Evolutionary conservation across 306 rosid genomes (phyloP), one percentile per base, ranked within the genome.

Genomic region (Cucumis melo): DNA sequence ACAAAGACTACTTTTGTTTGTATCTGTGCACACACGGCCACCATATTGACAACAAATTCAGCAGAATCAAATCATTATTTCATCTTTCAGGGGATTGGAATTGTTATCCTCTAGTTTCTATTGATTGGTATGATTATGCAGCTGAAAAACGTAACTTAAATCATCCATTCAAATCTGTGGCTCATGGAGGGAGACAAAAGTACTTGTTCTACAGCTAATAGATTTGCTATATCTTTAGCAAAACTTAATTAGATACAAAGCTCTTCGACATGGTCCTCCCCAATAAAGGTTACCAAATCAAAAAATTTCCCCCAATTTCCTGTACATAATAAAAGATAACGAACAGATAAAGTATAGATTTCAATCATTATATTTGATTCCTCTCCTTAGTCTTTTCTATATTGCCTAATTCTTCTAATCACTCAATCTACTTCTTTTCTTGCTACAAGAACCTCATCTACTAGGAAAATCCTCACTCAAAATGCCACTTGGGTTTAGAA

Each of bases 21-120:
- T 86, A 83, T 66, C 73, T 41, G 12, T 84, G 84, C 84, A 78
- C 87, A 77, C 48, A 86, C 78, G 82, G 83, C 84, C 81, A 79
- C 62, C 81, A 74, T 71, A 46, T 73, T 73, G 77, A 73, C 77
- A 73, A 51, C 46, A 53, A 73, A 0, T 53, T 53, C 48, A 51
- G 46, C 44, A 51, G 62, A 73, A 73, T 73, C 77, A 73, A 73
- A 73, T 73, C 77, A 73, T 73, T 51, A 24, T 53, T 53, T 73
- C 77, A 73, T 51, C 48, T 32, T 73, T 32, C 61, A 51, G 21
- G 76, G 42, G 42, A 71, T 71, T 71, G 24, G 42, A 48, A 50
- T 24, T 48, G 7, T 70, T 24, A 23, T 36, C 15, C 51, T 71
- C 3, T 71, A 7, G 56, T 17, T 73, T 51, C 34, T 53, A 73